These are phyloP conservation scores for Monosporozyma siamensis DNA, from an alignment of 805 yeast genomes.

Conservation along the genomic window DNA sequence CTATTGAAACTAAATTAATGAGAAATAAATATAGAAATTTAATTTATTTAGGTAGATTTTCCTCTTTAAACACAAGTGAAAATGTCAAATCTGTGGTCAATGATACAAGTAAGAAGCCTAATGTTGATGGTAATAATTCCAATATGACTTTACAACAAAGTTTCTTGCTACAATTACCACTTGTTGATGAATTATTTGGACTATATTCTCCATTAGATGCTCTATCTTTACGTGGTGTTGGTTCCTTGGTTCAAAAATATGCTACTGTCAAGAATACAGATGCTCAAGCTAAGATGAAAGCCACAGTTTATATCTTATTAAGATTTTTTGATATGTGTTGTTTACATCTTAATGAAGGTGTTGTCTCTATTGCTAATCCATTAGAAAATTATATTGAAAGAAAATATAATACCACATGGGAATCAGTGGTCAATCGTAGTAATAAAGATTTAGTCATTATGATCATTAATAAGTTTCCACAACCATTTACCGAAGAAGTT, in stretches of 20 bases:
- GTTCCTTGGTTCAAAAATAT: conserved; percentile 14
- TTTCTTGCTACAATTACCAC: conserved; percentile 13
- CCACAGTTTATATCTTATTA: conserved; percentile 22
- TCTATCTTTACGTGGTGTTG: conserved; percentile 26
- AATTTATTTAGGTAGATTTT: conserved; percentile 18
- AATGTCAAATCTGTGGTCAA: background rate
- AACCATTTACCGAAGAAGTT: conserved; percentile 12
- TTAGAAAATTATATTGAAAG: conserved; percentile 17
- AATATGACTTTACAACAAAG: conserved; percentile 1
- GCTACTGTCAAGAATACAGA: background rate
- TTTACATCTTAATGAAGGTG: conserved; percentile 17
- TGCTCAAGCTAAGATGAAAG: conserved; percentile 16
- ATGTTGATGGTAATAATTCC: background rate
- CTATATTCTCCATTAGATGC: conserved; percentile 22
- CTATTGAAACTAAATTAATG: conserved; percentile 25
- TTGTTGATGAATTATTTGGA: conserved; percentile 25
- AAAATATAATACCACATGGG: background rate
- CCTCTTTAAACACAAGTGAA: conserved; percentile 6
- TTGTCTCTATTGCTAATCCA: conserved; percentile 22
- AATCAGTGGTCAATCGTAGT: conserved; percentile 1
- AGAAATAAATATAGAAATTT: conserved; percentile 20
- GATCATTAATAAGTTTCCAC: conserved; percentile 13
- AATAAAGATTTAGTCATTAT: conserved; percentile 13
- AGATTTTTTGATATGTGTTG: conserved; percentile 23
- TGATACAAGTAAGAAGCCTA: background rate